Conservation (phyloP, 2,329 filamentous ascomycete genomes). For the Arthrobotrys pseudoclavata region DNA sequence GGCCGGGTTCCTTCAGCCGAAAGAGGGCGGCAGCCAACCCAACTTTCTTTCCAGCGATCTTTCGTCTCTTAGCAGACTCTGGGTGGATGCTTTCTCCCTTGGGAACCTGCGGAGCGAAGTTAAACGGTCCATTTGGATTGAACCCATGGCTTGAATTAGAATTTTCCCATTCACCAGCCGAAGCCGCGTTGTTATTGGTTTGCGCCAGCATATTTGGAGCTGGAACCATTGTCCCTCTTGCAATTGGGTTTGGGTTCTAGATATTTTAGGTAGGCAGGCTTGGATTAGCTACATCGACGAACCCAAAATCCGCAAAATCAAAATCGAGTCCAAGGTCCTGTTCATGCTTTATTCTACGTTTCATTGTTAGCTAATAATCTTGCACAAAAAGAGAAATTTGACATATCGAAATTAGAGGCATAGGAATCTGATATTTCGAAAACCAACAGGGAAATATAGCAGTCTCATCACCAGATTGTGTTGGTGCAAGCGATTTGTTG, state of each 20-base stretch:
- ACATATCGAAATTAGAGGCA: not conserved
- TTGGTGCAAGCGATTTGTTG: too few species aligned
- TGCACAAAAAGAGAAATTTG: not conserved
- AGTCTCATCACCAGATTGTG: too few species aligned
- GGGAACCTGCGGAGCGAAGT: constrained; percentile 34
- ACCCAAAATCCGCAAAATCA: not conserved
- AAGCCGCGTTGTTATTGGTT: not conserved
- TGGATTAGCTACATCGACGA: not conserved
- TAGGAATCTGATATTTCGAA: too few species aligned
- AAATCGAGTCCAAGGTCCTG: not conserved
- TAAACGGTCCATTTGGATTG: constrained; percentile 44
- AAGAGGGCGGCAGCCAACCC: constrained; percentile 54
- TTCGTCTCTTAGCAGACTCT: constrained; percentile 53
- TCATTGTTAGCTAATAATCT: not conserved
- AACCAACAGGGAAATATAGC: too few species aligned
- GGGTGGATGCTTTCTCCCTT: constrained; percentile 39
- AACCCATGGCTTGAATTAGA: constrained; percentile 39
- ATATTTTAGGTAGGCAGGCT: not conserved
- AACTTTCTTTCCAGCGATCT: constrained; percentile 47
- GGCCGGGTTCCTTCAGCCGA: constrained; percentile 46
- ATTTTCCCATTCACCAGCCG: constrained; percentile 27
- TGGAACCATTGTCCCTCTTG: not conserved
- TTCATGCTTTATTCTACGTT: not conserved
- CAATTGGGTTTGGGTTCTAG: not conserved
- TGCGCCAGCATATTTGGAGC: not conserved